Evolutionary conservation across 371 early-diverging fungal genomes (phyloP), one percentile per base, ranked within the genome.

Genomic region (Mortierella sp.): DNA sequence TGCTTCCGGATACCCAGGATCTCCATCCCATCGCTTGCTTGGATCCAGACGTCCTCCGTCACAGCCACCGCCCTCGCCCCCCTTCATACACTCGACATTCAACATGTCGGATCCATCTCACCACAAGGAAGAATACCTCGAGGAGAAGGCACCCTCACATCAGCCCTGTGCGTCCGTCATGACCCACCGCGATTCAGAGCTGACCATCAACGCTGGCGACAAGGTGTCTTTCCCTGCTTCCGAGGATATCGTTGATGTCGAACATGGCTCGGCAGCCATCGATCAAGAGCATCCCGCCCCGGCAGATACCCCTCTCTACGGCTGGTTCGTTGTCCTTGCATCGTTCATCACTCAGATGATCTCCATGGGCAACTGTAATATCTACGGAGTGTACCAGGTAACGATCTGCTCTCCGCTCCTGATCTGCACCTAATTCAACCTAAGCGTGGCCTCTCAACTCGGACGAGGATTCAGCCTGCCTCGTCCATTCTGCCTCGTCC

Each of bases 321-420:
- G 81, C 1, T 86, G 86, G 85, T 49, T 71, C 7, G 71, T 84
- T 3, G 82, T 84, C 0, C 54, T 58, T 12, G 70, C 82, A 0
- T 72, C 81, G 1, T 84, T 77, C 60, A 43, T 81, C 19, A 73
- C 81, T 25, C 78, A 83, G 34, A 79, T 83, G 76, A 71, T 82
- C 54, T 70, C 79, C 3, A 79, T 84, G 68, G 86, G 86, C 5
- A 66, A 62, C 17, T 61, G 65, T 60, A 81, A 81, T 60, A 61
- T 78, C 54, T 86, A 78, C 50, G 86, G 84, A 24, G 60, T 80
- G 1, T 86, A 71, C 62, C 77, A 80, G 66, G 79, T 74, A 40
- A 12, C 2, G 29, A 47, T 3, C 48, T 19, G 10, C 22, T 47
- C 48, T 25, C 48, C 24, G 24, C 27, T 24, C 17, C 21, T 34